Conservation (phyloP, 129 eudicot species). For the Kitagawia praeruptora region DNA sequence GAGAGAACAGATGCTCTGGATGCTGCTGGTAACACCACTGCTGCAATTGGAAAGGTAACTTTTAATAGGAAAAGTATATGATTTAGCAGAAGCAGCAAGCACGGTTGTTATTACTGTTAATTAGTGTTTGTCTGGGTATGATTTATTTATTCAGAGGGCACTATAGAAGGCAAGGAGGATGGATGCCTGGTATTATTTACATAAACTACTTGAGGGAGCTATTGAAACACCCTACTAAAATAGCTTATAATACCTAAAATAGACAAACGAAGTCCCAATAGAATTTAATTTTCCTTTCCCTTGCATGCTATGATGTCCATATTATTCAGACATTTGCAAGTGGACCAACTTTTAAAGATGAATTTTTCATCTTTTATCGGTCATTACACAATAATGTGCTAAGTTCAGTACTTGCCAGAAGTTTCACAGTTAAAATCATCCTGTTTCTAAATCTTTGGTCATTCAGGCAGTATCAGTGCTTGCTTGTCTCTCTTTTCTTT, state of each 20-base stretch:
- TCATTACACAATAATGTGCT: background rate
- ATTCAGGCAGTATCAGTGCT: background rate
- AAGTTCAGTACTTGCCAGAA: background rate
- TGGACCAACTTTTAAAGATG: background rate
- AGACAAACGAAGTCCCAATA: background rate
- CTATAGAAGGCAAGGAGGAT: background rate
- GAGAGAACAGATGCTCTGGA: constrained; percentile 47
- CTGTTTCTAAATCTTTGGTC: background rate
- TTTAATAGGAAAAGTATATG: background rate
- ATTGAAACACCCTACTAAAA: background rate
- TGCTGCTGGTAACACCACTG: constrained; percentile 47
- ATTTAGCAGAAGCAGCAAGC: background rate
- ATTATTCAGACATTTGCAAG: background rate
- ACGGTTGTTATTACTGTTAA: background rate
- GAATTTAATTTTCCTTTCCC: background rate
- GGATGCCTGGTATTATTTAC: background rate
- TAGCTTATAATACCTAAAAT: background rate
- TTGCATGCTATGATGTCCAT: background rate
- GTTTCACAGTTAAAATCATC: background rate
- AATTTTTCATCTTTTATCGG: background rate
- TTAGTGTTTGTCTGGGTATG: background rate
- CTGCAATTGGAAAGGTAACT: constrained; percentile 45
- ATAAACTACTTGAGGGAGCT: background rate
- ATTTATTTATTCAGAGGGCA: background rate
- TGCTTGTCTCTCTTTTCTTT: background rate